Percentiles rank a stretch among this genome's conserved stretches.
These are phyloP conservation scores for Papilionanthe hybrid DNA, from an alignment of 116 monocot genomes.

Conservation along the genomic window DNA sequence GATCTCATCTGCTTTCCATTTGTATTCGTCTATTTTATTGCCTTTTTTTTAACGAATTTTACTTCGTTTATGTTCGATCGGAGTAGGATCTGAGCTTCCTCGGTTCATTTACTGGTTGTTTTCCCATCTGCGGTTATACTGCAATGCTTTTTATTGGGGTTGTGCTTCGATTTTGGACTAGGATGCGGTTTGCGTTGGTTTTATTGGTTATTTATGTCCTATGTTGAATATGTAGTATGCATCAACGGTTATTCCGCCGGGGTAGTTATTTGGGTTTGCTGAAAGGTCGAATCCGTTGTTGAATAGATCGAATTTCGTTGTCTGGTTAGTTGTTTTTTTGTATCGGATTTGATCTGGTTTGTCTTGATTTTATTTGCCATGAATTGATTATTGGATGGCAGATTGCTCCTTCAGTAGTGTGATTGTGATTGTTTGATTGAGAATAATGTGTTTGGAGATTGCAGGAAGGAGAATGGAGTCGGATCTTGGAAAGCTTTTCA, in stretches of 20 bases:
- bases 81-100: conserved; percentile 16
- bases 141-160: neutral
- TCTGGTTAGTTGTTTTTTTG: neutral
- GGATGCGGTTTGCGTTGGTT: neutral
- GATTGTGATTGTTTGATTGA: conserved; percentile 5
- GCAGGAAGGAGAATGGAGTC: conserved; percentile 47
- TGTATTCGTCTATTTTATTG: neutral
- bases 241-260: conserved; percentile 2
- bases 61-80: conserved; percentile 11
- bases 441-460: conserved; percentile 10
- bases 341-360: conserved; percentile 19
- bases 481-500: conserved; percentile 79
- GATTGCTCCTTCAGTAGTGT: neutral
- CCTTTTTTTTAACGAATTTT: neutral
- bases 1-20: conserved; percentile 18
- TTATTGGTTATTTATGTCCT: neutral
- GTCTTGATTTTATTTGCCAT: neutral
- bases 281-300: neutral
- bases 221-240: conserved; percentile 9
- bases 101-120: neutral
- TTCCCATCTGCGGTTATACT: neutral
- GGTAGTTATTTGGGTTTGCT: neutral
- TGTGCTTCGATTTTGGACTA: neutral
- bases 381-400: conserved; percentile 3
- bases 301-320: conserved; percentile 15